Base-by-base conservation (phyloP, 192 early-diverging fungal genomes). In the Mortierella antarctica region DNA sequence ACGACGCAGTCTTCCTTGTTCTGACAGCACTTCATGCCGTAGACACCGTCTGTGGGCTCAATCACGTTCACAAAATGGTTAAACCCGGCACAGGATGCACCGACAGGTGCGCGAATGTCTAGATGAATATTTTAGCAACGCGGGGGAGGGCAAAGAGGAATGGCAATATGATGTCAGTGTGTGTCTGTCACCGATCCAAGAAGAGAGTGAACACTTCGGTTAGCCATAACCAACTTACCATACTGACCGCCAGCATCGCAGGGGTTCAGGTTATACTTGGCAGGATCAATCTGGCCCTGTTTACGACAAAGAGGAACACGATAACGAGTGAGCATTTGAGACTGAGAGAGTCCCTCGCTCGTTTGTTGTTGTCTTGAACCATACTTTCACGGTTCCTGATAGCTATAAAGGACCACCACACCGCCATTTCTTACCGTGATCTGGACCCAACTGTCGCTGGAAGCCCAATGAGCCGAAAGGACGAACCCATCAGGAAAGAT, bases 21-120 rank as follows among this genome's bases (percentile, higher is more conserved):
- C 39, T 77, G 56, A 50, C 86, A 87, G 73, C 86, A 87, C 31
- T 72, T 74, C 68, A 87, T 87, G 62, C 84, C 85, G 62, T 86
- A 87, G 15, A 65, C 69, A 23, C 71, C 65, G 49, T 71, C 58
- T 0, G 40, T 52, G 52, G 86, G 84, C 52, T 85, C 86, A 54
- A 87, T 67, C 42, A 87, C 61, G 39, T 82, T 83, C 12, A 87
- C 86, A 60, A 87, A 87, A 21, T 80, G 45, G 5, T 42, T 31
- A 57, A 72, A 85, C 8, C 83, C 84, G 6, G 77, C 66, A 53
- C 86, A 87, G 39, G 69, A 54, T 21, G 86, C 84, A 23, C 73
- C 73, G 40, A 75, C 73, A 18, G 73, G 73, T 0, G 73, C 73
- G 18, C 60, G 65, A 46, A 75, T 75, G 60, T 75, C 65, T 20